Evolutionary conservation across 805 yeast species (phyloP).

Genomic region (Torulaspora delbrueckii): DNA sequence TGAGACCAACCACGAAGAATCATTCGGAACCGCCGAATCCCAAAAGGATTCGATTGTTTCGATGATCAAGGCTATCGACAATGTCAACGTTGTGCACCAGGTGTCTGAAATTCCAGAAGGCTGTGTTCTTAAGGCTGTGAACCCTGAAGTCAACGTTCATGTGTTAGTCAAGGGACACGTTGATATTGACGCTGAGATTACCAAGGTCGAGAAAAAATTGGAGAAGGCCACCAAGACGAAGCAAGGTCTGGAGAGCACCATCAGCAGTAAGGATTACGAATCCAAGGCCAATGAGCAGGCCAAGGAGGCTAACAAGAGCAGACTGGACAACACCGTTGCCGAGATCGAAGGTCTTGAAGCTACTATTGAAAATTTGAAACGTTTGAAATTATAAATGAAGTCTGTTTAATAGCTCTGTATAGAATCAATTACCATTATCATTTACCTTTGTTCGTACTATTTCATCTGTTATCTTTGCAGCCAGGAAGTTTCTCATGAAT

Average conservation of each 20-base stretch:
- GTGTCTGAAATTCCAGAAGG: slow-evolving; percentile 73
- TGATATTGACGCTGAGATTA: slow-evolving; percentile 85
- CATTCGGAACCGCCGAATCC: slow-evolving; percentile 49
- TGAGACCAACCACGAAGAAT: slow-evolving; percentile 51
- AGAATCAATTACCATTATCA: slow-evolving; percentile 1
- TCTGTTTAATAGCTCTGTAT: neutral
- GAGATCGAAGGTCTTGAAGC: slow-evolving; percentile 88
- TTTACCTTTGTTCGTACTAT: slow-evolving; percentile 13
- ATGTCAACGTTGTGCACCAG: slow-evolving; percentile 57
- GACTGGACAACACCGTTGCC: slow-evolving; percentile 67
- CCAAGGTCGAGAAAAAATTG: slow-evolving; percentile 75
- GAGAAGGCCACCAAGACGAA: slow-evolving; percentile 56
- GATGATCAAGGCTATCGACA: slow-evolving; percentile 83
- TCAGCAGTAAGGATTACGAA: slow-evolving; percentile 69
- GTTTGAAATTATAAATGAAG: slow-evolving; percentile 50
- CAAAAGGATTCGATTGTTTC: slow-evolving; percentile 88
- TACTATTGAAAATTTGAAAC: slow-evolving; percentile 79
- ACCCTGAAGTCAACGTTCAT: slow-evolving; percentile 78
- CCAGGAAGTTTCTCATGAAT: slow-evolving; percentile 45
- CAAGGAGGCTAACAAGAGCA: slow-evolving; percentile 64
- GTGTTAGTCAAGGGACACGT: slow-evolving; percentile 91
- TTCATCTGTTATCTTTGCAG: slow-evolving; percentile 37
- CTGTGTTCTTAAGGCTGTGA: slow-evolving; percentile 78
- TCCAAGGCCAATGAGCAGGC: slow-evolving; percentile 81
- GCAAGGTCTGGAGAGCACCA: slow-evolving; percentile 62